phyloP scores from a whole-genome alignment of 176 grass and related monocot genomes.

The Thinopyrum elongatum region DNA sequence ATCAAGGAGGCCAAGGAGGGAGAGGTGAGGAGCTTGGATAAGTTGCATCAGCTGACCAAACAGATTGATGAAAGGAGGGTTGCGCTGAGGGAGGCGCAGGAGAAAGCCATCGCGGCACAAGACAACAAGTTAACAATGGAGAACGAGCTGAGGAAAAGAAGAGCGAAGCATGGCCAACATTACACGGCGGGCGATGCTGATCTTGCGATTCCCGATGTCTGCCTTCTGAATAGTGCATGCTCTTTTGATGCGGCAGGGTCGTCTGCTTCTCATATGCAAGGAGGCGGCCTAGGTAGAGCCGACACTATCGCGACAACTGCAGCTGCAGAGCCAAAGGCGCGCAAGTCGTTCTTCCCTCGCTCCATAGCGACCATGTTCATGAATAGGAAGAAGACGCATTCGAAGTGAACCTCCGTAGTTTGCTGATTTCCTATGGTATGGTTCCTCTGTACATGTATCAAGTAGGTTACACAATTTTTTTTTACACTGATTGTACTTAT shows the following conservation, averaged over 20 bases:
- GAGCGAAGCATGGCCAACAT: slow-evolving; percentile 47
- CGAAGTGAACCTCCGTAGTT: slow-evolving; percentile 18
- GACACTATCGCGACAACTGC: slow-evolving; percentile 28
- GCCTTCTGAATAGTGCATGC: not conserved
- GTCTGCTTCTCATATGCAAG: slow-evolving; percentile 1
- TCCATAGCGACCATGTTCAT: slow-evolving; percentile 52
- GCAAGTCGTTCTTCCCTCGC: slow-evolving; percentile 53
- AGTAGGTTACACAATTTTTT: slow-evolving; percentile 5
- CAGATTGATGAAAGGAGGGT: slow-evolving; percentile 44
- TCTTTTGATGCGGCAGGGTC: slow-evolving; percentile 28
- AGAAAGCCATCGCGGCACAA: slow-evolving; percentile 46
- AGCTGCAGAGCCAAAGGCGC: slow-evolving; percentile 15
- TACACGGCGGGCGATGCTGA: not conserved
- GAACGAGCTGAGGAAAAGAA: slow-evolving; percentile 56
- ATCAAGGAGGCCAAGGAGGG: slow-evolving; percentile 63
- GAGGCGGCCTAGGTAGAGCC: slow-evolving; percentile 23
- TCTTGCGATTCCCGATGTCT: slow-evolving; percentile 10
- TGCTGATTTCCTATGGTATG: not conserved
- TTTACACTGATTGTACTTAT: not conserved
- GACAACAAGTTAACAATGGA: slow-evolving; percentile 55
- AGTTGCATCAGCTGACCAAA: slow-evolving; percentile 40
- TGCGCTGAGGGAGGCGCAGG: slow-evolving; percentile 36
- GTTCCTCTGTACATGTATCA: slow-evolving; percentile 41
- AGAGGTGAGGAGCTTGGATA: slow-evolving; percentile 53
- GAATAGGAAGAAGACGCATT: slow-evolving; percentile 64